Evolutionary conservation across 2,329 filamentous ascomycete species (phyloP), one percentile per base, ranked within the genome.

Genomic region (Apiospora kogelbergensis): DNA sequence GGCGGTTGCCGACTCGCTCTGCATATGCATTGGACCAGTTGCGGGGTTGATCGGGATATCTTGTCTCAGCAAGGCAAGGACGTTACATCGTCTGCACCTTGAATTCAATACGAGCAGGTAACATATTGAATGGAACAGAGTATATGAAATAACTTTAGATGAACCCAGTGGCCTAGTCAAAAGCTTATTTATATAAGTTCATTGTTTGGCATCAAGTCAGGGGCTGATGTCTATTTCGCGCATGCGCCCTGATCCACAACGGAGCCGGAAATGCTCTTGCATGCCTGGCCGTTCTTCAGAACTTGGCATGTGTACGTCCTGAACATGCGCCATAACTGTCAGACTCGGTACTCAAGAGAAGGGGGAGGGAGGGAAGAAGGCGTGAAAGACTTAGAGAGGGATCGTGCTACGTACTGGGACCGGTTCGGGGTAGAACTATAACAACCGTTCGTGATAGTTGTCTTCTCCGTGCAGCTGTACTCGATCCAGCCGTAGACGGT

Each of bases 401-500:
- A 15, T 15, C 40, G 37, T 22, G 26, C 15, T 15, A 65, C 63
- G 10, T 65, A 65, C 63, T 30, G 33, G 30, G 63, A 45, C 20
- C 26, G 20, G 37, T 67, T 67, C 1, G 17, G n/a, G 3, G 1
- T n/a, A 7, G 17, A 15, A n/a, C 20, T 57, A 13, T 67, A 67
- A 46, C 66, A 67, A 1, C 2, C 46, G 33, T 67, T 30, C 30
- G n/a, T 41, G 6, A 57, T 67, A 1, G 6, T 3, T 2, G 33
- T 60, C 33, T 26, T 67, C 44, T 46, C 30, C 0, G 30, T 37
- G 46, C 66, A 67, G 11, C 33, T 53, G 66, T 57, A 57, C 37
- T 67, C 66, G 46, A 67, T 67, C 66, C 66, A 67, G 22, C 66
- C 66, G 13, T 57, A 67, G 20, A 67, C 37, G 20, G 66, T 67